phyloP scores from a whole-genome alignment of 768 basidiomycete genomes.

The Tulasnella calospora region DNA sequence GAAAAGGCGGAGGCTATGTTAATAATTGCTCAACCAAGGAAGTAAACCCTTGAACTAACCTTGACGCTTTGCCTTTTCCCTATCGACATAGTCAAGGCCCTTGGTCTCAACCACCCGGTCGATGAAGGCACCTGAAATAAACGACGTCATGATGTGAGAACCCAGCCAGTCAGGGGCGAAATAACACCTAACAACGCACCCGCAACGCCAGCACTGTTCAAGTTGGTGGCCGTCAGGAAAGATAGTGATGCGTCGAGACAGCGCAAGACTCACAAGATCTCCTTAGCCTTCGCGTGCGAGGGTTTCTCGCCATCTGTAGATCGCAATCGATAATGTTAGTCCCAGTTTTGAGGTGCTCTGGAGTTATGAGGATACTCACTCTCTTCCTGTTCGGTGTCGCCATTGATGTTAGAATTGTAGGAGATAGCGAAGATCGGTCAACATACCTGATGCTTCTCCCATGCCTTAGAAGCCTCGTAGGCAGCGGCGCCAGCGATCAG shows the following conservation, averaged over 20 bases:
- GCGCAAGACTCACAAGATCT: constrained; percentile 16
- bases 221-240: not conserved
- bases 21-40: not conserved
- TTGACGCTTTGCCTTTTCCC: constrained; percentile 26
- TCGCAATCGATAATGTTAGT: not conserved
- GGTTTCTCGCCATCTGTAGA: constrained; percentile 20
- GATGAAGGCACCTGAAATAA: constrained; percentile 17
- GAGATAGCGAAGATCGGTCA: not conserved
- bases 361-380: not conserved
- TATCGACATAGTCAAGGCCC: constrained; percentile 19
- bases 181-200: not conserved
- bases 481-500: constrained; percentile 27
- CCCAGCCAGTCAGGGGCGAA: not conserved
- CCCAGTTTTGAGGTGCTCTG: not conserved
- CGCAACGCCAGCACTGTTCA: constrained; percentile 9
- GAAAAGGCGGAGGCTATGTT: not conserved
- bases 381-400: not conserved
- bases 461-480: constrained; percentile 27
- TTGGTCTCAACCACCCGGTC: constrained; percentile 22
- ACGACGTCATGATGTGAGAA: not conserved
- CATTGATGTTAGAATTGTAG: not conserved
- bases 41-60: constrained; percentile 11
- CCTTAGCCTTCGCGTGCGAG: constrained; percentile 23
- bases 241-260: not conserved
- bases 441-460: constrained; percentile 14